These are phyloP conservation scores for Microsporum ferrugineum DNA, from an alignment of 2,329 filamentous ascomycete genomes.

Conservation along the genomic window DNA sequence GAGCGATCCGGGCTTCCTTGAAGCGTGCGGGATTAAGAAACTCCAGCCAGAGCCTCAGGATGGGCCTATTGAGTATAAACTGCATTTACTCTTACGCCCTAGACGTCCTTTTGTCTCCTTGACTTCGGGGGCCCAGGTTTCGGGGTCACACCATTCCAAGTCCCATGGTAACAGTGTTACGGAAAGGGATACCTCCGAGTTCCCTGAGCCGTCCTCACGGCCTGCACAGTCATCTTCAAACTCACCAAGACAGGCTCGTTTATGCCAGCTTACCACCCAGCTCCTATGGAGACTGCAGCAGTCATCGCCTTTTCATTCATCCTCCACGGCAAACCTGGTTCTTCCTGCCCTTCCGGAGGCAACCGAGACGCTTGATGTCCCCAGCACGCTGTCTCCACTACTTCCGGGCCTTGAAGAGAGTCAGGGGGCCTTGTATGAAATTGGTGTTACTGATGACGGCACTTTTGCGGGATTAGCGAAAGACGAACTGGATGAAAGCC, in stretches of 20 bases:
- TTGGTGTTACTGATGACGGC: conserved; percentile 90
- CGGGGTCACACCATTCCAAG: conserved; percentile 41
- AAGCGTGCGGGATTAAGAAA: conserved; percentile 57
- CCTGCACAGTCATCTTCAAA: conserved; percentile 41
- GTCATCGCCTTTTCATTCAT: conserved; percentile 80
- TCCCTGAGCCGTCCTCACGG: conserved; percentile 25
- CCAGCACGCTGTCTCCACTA: conserved; percentile 43
- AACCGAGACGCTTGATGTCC: conserved; percentile 46
- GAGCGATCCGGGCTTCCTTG: conserved; percentile 29
- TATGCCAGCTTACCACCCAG: conserved; percentile 89
- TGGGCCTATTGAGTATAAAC: conserved; percentile 90
- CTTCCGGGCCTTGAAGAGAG: conserved; percentile 79
- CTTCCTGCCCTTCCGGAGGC: conserved; percentile 62
- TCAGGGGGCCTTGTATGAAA: conserved; percentile 86
- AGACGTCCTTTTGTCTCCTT: conserved; percentile 61
- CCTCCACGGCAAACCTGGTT: conserved; percentile 61
- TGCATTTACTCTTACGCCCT: conserved; percentile 74
- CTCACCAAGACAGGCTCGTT: conserved; percentile 66
- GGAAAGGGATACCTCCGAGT: conserved; percentile 3
- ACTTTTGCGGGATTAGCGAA: conserved; percentile 76
- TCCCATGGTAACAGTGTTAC: conserved; percentile 8
- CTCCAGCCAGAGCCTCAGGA: conserved; percentile 85
- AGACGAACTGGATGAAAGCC: conserved; percentile 85
- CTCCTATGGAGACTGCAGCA: conserved; percentile 90
- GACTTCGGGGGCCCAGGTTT: conserved; percentile 50